Evolutionary conservation across 169 alveolate genomes (phyloP).

Genomic region (Perkinsus olseni): DNA sequence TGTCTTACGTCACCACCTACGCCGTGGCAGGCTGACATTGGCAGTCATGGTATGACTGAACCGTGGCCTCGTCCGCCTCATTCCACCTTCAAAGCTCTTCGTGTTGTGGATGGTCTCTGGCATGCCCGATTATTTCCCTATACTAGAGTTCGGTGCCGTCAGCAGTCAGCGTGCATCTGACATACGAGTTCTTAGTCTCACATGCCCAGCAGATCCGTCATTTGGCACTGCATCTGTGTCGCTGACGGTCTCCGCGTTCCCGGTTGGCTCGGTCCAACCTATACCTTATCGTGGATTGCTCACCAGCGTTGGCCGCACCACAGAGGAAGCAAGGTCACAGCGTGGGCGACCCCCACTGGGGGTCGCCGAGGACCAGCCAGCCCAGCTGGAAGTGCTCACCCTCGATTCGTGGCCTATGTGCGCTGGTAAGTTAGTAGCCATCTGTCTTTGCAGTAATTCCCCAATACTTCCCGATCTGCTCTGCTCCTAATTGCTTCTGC

Average conservation of each 20-base stretch:
- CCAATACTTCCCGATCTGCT: too few relatives aligned
- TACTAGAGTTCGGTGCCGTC: neutral
- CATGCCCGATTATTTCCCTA: neutral
- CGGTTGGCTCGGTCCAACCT: too few relatives aligned
- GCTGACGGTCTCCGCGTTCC: too few relatives aligned
- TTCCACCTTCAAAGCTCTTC: neutral
- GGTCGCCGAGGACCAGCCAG: too few relatives aligned
- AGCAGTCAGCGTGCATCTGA: neutral
- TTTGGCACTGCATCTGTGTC: too few relatives aligned
- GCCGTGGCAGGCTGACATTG: neutral
- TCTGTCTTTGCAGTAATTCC: too few relatives aligned
- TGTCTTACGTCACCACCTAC: neutral
- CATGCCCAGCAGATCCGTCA: too few relatives aligned
- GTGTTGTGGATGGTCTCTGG: neutral
- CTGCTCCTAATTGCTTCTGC: too few relatives aligned
- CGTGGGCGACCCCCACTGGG: neutral
- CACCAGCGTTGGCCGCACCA: neutral
- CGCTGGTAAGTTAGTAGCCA: neutral
- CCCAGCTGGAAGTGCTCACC: neutral
- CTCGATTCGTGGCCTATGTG: neutral
- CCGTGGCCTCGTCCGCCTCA: too few relatives aligned
- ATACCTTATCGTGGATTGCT: neutral
- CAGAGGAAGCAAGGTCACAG: neutral
- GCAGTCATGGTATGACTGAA: too few relatives aligned
- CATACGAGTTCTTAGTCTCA: too few relatives aligned